Evolutionary conservation across 176 grass and related monocot species (phyloP).

Genomic region (Carex littledalei): DNA sequence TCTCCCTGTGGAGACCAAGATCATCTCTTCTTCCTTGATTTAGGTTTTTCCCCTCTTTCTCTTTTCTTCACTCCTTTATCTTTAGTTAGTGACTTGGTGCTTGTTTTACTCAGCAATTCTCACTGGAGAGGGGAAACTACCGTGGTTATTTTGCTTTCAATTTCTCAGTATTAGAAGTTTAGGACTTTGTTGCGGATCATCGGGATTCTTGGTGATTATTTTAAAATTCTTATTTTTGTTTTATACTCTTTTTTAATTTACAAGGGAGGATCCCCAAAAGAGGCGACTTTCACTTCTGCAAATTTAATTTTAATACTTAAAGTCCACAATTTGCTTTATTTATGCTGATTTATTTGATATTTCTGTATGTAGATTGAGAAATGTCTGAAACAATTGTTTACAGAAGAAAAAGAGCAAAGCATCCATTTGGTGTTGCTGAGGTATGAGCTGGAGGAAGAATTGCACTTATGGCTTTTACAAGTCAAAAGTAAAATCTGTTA

Average conservation of each 20-base stretch:
- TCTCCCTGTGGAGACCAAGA: not conserved
- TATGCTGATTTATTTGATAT: not conserved
- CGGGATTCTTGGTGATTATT: not conserved
- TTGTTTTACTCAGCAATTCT: not conserved
- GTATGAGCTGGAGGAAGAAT: not conserved
- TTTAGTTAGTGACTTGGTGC: not conserved
- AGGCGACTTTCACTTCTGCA: not conserved
- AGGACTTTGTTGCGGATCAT: not conserved
- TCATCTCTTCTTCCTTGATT: not conserved
- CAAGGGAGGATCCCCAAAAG: not conserved
- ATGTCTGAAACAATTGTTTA: not conserved
- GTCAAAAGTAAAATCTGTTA: not conserved
- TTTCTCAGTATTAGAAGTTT: not conserved
- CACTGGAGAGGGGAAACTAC: not conserved
- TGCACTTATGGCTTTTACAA: not conserved
- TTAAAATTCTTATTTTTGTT: not conserved
- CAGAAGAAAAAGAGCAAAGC: not conserved
- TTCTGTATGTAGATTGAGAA: not conserved
- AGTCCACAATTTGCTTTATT: not conserved
- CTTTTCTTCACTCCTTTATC: not conserved
- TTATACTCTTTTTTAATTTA: not conserved
- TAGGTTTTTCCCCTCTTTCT: not conserved
- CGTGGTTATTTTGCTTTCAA: not conserved
- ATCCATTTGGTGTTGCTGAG: not conserved
- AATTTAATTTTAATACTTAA: not conserved